These are phyloP conservation scores for Lachancea meyersii DNA, from an alignment of 805 yeast genomes.

Conservation along the genomic window DNA sequence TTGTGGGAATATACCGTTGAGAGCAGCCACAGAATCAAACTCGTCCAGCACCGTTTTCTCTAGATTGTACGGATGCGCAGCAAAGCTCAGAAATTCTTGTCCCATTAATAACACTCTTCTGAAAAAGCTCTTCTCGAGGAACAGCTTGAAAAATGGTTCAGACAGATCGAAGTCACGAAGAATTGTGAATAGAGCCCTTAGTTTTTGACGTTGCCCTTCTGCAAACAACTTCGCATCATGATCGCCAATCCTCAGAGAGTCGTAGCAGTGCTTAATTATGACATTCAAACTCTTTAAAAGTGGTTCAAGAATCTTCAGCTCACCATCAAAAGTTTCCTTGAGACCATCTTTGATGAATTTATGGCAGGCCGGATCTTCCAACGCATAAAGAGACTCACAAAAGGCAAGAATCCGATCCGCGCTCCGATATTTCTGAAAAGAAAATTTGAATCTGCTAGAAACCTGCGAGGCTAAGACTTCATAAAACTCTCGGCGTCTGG, in stretches of 20 bases:
- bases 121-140: conserved; percentile 2
- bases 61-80: conserved; percentile 3
- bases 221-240: background rate
- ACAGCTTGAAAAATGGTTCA: conserved; percentile 7
- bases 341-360: conserved; percentile 1
- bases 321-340: conserved; percentile 12
- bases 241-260: background rate
- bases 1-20: background rate
- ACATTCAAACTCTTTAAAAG: conserved; percentile 15
- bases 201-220: background rate
- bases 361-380: background rate
- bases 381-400: background rate
- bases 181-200: background rate
- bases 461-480: background rate
- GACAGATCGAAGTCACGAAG: conserved; percentile 3
- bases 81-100: conserved; percentile 1
- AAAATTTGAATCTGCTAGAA: background rate
- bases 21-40: background rate
- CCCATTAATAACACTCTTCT: conserved; percentile 8
- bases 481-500: background rate
- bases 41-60: conserved; percentile 1
- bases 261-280: conserved; percentile 1
- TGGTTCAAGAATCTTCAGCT: conserved; percentile 14
- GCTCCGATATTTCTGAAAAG: background rate
- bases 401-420: background rate